Conservation (phyloP, 2,329 filamentous ascomycete species). For the Diaporthe sp. region DNA sequence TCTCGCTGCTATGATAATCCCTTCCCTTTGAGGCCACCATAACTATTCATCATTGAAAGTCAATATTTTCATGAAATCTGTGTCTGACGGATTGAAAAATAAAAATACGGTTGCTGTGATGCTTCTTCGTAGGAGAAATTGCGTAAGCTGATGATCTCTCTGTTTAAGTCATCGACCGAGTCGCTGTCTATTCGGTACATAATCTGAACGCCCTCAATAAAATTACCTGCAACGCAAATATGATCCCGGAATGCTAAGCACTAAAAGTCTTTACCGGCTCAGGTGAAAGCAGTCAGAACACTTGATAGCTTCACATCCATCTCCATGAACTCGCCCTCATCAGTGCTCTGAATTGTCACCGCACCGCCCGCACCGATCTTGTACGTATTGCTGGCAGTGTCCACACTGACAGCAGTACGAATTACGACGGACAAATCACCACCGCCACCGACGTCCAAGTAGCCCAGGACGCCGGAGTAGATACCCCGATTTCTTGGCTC, state of each 20-base stretch:
- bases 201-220: background rate
- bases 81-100: too few relatives aligned
- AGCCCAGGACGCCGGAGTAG: constrained; percentile 8
- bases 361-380: background rate
- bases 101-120: too few relatives aligned
- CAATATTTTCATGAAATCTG: too few relatives aligned
- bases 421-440: background rate
- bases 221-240: background rate
- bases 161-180: background rate
- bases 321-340: background rate
- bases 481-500: background rate
- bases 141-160: background rate
- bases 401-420: background rate
- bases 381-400: background rate
- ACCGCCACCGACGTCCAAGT: background rate
- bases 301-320: constrained; percentile 9
- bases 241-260: too few relatives aligned
- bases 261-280: too few relatives aligned
- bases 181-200: background rate
- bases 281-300: background rate
- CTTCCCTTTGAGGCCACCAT: too few relatives aligned
- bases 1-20: too few relatives aligned
- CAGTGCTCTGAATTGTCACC: background rate
- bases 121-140: too few relatives aligned
- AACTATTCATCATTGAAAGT: too few relatives aligned